Percentiles rank a stretch among this genome's conserved stretches.
These are phyloP conservation scores for Coleophoma cylindrospora DNA, from an alignment of 2,329 filamentous ascomycete genomes.

Conservation along the genomic window DNA sequence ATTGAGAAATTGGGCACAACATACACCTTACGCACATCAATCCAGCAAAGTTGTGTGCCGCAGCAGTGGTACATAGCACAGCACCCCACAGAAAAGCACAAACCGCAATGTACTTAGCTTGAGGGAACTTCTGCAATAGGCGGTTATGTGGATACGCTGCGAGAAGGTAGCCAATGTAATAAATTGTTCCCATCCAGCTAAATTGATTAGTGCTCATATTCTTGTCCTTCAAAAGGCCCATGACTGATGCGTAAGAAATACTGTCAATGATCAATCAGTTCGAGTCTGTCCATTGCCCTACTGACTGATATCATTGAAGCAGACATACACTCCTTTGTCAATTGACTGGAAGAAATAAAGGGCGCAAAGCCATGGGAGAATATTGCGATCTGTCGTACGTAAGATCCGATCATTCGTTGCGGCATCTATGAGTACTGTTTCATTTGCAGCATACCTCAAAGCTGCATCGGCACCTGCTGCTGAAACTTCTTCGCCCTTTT, in stretches of 20 bases:
- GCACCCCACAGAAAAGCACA: slow-evolving; percentile 54
- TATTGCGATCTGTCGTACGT: background rate
- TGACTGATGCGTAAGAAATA: slow-evolving; percentile 33
- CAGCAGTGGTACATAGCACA: slow-evolving; percentile 54
- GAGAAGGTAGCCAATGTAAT: slow-evolving; percentile 30
- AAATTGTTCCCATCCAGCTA: slow-evolving; percentile 37
- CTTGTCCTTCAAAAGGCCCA: slow-evolving; percentile 30
- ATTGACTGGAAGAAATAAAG: slow-evolving; percentile 1
- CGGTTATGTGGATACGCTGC: slow-evolving; percentile 2
- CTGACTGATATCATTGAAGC: background rate
- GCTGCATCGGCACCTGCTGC: background rate
- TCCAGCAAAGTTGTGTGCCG: slow-evolving; percentile 49
- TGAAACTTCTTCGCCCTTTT: background rate
- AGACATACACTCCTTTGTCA: slow-evolving; percentile 1
- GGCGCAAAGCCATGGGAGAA: background rate
- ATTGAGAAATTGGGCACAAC: no score
- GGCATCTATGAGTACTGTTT: background rate
- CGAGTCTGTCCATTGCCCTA: background rate
- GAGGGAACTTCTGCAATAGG: slow-evolving; percentile 42
- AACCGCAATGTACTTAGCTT: slow-evolving; percentile 55
- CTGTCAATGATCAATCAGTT: background rate
- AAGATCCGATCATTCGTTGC: background rate
- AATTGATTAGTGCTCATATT: slow-evolving; percentile 33
- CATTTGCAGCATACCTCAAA: background rate
- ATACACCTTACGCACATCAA: slow-evolving; percentile 32